A percentile compares a stretch with the other conserved stretches of the same genome.
phyloP scores from a whole-genome alignment of 306 rosid genomes.

The Boehmeria nivea region DNA sequence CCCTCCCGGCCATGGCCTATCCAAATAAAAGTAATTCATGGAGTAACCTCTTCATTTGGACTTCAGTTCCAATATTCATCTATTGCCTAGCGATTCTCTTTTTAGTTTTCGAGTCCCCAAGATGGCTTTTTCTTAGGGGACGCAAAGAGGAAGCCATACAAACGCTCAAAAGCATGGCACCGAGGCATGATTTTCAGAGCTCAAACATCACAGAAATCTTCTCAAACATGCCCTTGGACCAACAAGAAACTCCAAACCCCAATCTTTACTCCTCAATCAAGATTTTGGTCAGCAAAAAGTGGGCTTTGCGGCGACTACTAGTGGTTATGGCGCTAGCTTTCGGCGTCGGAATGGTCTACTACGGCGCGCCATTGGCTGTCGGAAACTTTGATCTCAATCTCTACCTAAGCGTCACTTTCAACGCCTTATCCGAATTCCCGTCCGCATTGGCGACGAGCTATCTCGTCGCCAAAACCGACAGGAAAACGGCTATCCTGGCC shows the following conservation, averaged over 20 bases:
- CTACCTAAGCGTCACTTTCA: conserved; percentile 49
- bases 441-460: conserved; percentile 28
- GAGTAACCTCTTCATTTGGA: conserved; percentile 49
- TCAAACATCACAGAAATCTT: too few relatives aligned
- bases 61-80: conserved; percentile 39
- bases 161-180: conserved; percentile 2
- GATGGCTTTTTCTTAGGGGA: conserved; percentile 58
- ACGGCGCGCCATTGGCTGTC: conserved; percentile 59
- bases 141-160: conserved; percentile 39
- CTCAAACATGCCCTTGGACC: too few relatives aligned
- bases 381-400: conserved; percentile 38
- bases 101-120: conserved; percentile 48
- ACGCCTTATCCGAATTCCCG: conserved; percentile 57
- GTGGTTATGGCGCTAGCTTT: conserved; percentile 28
- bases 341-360: conserved; percentile 56
- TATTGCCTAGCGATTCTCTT: conserved; percentile 27
- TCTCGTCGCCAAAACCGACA: conserved; percentile 32
- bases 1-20: conserved; percentile 48
- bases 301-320: conserved; percentile 37
- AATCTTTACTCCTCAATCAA: conserved; percentile 29
- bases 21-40: conserved; percentile 26
- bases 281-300: conserved; percentile 27
- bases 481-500: conserved; percentile 27
- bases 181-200: conserved; percentile 11
- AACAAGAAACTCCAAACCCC: conserved; percentile 18